These are phyloP conservation scores for Primulina tabacum DNA, from an alignment of 257 asterid genomes.

Conservation along the genomic window DNA sequence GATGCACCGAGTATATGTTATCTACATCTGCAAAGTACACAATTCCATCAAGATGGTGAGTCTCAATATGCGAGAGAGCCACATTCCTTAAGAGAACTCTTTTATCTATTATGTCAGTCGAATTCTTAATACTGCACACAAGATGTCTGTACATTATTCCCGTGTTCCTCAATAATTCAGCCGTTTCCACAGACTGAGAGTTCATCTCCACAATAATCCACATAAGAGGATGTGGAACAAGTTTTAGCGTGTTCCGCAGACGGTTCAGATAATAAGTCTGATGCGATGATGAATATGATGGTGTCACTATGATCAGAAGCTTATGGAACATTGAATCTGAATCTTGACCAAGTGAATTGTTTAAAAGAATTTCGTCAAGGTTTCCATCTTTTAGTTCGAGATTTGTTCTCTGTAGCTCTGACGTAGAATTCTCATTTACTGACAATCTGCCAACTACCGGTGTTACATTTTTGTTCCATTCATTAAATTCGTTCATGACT, in stretches of 20 bases:
- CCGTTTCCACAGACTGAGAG: conserved; percentile 55
- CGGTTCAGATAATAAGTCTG: conserved; percentile 59
- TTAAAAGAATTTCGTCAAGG: conserved; percentile 6
- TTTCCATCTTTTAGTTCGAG: conserved; percentile 25
- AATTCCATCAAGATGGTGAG: conserved; percentile 71
- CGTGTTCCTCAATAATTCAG: conserved; percentile 59
- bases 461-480: conserved; percentile 26
- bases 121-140: conserved; percentile 40
- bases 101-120: conserved; percentile 38
- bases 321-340: conserved; percentile 31
- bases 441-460: conserved; percentile 25
- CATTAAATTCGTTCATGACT: conserved; percentile 23
- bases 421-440: conserved; percentile 24
- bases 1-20: conserved; percentile 44
- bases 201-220: conserved; percentile 85
- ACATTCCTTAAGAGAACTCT: conserved; percentile 48
- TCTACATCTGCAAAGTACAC: conserved; percentile 70
- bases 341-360: conserved; percentile 29
- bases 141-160: conserved; percentile 76
- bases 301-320: conserved; percentile 70
- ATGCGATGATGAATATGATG: conserved; percentile 42
- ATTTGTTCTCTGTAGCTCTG: conserved; percentile 22
- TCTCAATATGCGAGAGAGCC: conserved; percentile 71
- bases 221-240: conserved; percentile 55
- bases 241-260: conserved; percentile 50